Conservation (phyloP, 2,329 filamentous ascomycete genomes). For the Xylariaceae sp. region DNA sequence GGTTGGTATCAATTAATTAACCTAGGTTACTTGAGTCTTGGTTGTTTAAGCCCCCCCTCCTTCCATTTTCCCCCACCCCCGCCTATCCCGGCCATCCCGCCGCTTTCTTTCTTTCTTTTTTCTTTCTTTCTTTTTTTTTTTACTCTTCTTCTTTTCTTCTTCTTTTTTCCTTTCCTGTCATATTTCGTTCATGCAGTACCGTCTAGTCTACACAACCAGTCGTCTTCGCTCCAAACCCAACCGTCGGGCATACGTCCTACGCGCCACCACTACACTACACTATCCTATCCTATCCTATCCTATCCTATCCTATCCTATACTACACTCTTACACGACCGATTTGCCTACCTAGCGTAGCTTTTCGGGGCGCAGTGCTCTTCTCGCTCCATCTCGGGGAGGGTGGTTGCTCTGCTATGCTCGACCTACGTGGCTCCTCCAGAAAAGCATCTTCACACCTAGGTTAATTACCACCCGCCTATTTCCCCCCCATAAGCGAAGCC, state of each 20-base stretch:
- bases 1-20: too few species aligned
- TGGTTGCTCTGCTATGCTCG: neutral
- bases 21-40: too few species aligned
- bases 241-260: neutral
- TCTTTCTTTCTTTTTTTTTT: neutral
- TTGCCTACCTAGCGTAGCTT: too few species aligned
- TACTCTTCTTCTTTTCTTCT: neutral
- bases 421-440: slow-evolving; percentile 1
- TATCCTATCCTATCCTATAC: too few species aligned
- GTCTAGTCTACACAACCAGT: neutral
- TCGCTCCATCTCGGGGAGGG: neutral
- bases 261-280: neutral
- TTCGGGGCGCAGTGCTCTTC: neutral
- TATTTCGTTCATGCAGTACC: slow-evolving; percentile 2
- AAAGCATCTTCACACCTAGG: too few species aligned
- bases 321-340: too few species aligned
- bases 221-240: neutral
- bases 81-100: neutral
- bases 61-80: too few species aligned
- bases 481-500: neutral
- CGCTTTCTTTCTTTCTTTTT: neutral
- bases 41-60: too few species aligned
- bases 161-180: neutral
- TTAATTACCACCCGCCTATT: neutral
- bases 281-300: too few species aligned